A percentile compares a stretch with the other conserved stretches of the same genome.
Conservation (phyloP, 306 rosid genomes). For the Astragalus membranaceus region DNA sequence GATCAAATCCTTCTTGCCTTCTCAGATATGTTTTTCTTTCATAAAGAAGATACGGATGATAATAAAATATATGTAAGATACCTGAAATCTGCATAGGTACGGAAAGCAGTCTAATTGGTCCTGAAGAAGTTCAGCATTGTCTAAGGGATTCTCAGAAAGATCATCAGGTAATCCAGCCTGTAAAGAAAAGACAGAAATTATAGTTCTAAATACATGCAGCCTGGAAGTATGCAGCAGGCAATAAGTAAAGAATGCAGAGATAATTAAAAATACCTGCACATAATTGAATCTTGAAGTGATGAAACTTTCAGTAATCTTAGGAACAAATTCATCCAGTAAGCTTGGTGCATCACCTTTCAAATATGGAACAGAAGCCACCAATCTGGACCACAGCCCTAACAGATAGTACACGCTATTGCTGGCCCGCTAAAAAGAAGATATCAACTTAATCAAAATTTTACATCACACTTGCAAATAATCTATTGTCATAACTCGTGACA, state of each 20-base stretch:
- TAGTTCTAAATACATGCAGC: constrained; percentile 9
- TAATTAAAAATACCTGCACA: constrained; percentile 65
- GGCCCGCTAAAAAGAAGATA: constrained; percentile 76
- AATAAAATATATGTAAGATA: constrained; percentile 18
- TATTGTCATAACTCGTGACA: background rate
- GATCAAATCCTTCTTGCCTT: background rate
- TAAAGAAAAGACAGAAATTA: constrained; percentile 22
- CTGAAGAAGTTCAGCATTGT: constrained; percentile 95
- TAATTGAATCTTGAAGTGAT: constrained; percentile 92
- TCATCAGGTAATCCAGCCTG: constrained; percentile 89
- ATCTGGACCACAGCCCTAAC: constrained; percentile 96
- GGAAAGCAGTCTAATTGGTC: constrained; percentile 98
- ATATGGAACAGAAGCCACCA: constrained; percentile 97
- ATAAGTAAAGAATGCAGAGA: constrained; percentile 19
- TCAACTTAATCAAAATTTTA: constrained; percentile 33
- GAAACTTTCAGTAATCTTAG: constrained; percentile 92
- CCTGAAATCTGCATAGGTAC: constrained; percentile 94
- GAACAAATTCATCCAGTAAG: constrained; percentile 96
- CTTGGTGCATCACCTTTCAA: constrained; percentile 98
- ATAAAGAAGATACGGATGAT: background rate
- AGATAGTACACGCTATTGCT: constrained; percentile 98
- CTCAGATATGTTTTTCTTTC: background rate
- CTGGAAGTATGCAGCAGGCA: background rate
- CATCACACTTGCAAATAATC: constrained; percentile 13
- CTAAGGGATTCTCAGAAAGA: constrained; percentile 95